Conservation (phyloP, 805 yeast genomes). For the Yarrowia alimentaria region DNA sequence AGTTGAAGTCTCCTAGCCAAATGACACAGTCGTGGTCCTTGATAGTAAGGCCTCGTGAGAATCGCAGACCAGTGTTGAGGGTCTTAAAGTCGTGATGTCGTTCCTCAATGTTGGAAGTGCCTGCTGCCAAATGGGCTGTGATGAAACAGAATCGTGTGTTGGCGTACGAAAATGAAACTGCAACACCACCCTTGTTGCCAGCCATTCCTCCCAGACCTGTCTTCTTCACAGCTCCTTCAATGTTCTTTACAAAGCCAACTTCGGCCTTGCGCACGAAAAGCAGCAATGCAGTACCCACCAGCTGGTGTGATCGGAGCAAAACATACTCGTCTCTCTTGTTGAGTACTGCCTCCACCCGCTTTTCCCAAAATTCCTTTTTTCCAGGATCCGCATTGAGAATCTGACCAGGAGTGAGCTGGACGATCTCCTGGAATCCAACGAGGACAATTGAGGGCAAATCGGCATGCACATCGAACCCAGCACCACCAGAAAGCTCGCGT, state of each 20-base stretch:
- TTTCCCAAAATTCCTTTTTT: slow-evolving; percentile 76
- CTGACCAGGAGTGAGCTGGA: slow-evolving; percentile 89
- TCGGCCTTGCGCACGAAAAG: slow-evolving; percentile 66
- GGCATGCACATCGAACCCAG: slow-evolving; percentile 27
- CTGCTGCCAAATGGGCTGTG: slow-evolving; percentile 94
- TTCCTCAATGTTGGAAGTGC: slow-evolving; percentile 74
- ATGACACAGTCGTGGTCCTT: slow-evolving; percentile 81
- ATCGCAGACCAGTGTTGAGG: slow-evolving; percentile 70
- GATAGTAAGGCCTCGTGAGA: slow-evolving; percentile 72
- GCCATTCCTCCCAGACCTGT: slow-evolving; percentile 97
- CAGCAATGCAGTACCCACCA: slow-evolving; percentile 83
- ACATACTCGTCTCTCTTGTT: slow-evolving; percentile 59
- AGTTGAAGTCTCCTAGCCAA: slow-evolving; percentile 96
- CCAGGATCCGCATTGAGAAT: slow-evolving; percentile 83
- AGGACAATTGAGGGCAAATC: slow-evolving; percentile 68
- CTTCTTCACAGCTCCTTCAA: slow-evolving; percentile 91
- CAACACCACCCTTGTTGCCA: slow-evolving; percentile 96
- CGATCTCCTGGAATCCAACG: slow-evolving; percentile 92
- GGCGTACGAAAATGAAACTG: slow-evolving; percentile 81
- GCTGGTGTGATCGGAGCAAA: slow-evolving; percentile 76
- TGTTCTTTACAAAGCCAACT: slow-evolving; percentile 64
- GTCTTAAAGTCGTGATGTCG: slow-evolving; percentile 81
- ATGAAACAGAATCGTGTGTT: slow-evolving; percentile 77
- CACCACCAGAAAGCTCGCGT: slow-evolving; percentile 28
- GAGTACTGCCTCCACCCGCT: slow-evolving; percentile 58